Base-by-base conservation (phyloP, 768 basidiomycete species). In the Pleurotus platypus region DNA sequence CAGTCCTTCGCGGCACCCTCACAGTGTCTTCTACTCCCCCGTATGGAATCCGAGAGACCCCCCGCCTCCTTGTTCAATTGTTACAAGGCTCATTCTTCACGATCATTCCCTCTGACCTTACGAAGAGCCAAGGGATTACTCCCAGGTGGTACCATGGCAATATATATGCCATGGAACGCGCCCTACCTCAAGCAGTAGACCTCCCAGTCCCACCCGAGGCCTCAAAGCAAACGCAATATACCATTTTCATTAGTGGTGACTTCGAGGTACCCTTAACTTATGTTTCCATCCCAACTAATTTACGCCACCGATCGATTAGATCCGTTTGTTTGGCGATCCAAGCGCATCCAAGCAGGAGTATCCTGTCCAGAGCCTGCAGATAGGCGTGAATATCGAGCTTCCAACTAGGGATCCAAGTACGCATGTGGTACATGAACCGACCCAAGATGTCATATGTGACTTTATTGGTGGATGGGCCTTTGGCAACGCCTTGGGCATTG, bases 291-390 rank as follows among this genome's bases (percentile, higher is more conserved):
- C 39, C 24, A 22, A 51, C 22, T 7, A 2, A 47, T 47, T 49
- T 49, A 60, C 22, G 27, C 48, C 55, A 46, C 49, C 50, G 49
- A 45, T 45, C 42, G 35, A 30, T 51, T 62, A 92, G 88, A 91
- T 94, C 57, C 77, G 92, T 60, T 76, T 94, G 47, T 95, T 93
- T 66, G 92, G 92, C 5, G 89, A 90, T 67, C 90, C 91, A 8
- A 70, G 62, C 30, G 69, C 67, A 13, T 62, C 70, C 8, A 70
- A 69, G 6, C 72, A 67, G 20, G 70, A 76, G 1, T 56, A 72
- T 3, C 92, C 91, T 0, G 71, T 75, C 11, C 81, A 90, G 57
- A 79, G 71, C 18, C 70, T 94, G 59, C 75, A 74, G 3, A 62
- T 92, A 47, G 67, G 68, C 0, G 72, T 86, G 22, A 70, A 75